Percentiles rank a stretch among this genome's conserved stretches.
Evolutionary conservation across 139 green algal species (phyloP).

Genomic region (Chlorella sp.): DNA sequence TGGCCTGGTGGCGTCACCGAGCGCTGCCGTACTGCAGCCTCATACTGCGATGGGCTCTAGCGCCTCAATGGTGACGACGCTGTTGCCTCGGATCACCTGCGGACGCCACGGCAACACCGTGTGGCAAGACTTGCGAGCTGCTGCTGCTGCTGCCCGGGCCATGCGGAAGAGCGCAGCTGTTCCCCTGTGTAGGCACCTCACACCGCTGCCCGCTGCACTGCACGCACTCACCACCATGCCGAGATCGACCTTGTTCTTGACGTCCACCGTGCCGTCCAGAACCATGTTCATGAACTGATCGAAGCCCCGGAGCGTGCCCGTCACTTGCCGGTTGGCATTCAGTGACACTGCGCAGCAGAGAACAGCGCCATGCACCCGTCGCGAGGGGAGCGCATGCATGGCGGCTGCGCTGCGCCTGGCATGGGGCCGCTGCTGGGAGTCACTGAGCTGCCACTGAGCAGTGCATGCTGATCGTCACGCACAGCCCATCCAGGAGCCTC

Average conservation of each 20-base stretch:
- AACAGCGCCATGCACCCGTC: neutral
- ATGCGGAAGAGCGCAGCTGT: neutral
- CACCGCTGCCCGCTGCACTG: no score
- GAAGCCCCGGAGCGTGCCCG: conserved; percentile 91
- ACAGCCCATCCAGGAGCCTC: no score
- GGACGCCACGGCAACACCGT: conserved; percentile 5
- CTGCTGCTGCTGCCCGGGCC: neutral
- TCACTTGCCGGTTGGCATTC: conserved; percentile 92
- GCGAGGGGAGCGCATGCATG: neutral
- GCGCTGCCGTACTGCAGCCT: no score
- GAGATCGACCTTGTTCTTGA: conserved; percentile 86
- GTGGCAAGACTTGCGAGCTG: neutral
- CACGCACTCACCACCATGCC: conserved; percentile 89
- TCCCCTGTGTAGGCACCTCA: no score
- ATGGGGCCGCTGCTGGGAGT: no score
- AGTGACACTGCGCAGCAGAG: conserved; percentile 41
- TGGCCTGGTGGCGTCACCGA: no score
- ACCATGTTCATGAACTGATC: conserved; percentile 99
- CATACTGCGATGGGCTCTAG: conserved; percentile 59
- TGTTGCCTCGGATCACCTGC: conserved; percentile 92
- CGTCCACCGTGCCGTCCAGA: conserved; percentile 89
- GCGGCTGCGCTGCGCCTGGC: no score
- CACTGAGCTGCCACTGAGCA: no score
- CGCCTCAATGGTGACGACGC: conserved; percentile 90
- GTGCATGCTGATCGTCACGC: neutral